These are phyloP conservation scores for Neopestalotiopsis rosae DNA, from an alignment of 2,329 filamentous ascomycete genomes.

Conservation along the genomic window DNA sequence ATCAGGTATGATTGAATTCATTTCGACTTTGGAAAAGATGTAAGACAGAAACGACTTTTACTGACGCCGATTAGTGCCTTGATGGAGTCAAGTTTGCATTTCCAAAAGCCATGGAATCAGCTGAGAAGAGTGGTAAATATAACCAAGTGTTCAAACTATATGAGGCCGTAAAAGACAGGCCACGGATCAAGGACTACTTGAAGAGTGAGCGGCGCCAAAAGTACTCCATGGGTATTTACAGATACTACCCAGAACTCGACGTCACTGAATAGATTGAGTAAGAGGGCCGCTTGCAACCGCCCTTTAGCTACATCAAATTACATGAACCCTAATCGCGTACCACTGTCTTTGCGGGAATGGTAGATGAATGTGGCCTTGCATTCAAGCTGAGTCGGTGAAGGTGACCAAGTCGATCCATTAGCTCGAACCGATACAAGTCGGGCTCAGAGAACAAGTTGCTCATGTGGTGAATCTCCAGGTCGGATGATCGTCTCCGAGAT, in stretches of 20 bases:
- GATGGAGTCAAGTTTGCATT: slow-evolving; percentile 71
- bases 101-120: slow-evolving; percentile 65
- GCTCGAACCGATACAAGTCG: neutral
- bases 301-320: too few relatives aligned
- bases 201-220: slow-evolving; percentile 65
- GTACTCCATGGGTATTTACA: slow-evolving; percentile 71
- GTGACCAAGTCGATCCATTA: neutral
- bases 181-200: slow-evolving; percentile 72
- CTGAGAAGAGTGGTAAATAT: slow-evolving; percentile 63
- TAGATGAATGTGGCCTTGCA: too few relatives aligned
- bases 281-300: too few relatives aligned
- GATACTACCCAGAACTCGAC: slow-evolving; percentile 77
- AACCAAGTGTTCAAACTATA: slow-evolving; percentile 68
- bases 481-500: slow-evolving; percentile 44
- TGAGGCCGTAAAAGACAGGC: slow-evolving; percentile 64
- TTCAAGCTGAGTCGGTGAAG: neutral
- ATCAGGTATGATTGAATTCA: slow-evolving; percentile 59
- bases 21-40: neutral
- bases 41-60: neutral
- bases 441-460: neutral
- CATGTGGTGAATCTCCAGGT: slow-evolving; percentile 37
- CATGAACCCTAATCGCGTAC: too few relatives aligned
- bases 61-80: slow-evolving; percentile 44
- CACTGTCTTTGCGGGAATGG: too few relatives aligned
- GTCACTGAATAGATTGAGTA: neutral